Conservation (phyloP, 495 filamentous ascomycete genomes). For the Aspergillus carlsbadensis region DNA sequence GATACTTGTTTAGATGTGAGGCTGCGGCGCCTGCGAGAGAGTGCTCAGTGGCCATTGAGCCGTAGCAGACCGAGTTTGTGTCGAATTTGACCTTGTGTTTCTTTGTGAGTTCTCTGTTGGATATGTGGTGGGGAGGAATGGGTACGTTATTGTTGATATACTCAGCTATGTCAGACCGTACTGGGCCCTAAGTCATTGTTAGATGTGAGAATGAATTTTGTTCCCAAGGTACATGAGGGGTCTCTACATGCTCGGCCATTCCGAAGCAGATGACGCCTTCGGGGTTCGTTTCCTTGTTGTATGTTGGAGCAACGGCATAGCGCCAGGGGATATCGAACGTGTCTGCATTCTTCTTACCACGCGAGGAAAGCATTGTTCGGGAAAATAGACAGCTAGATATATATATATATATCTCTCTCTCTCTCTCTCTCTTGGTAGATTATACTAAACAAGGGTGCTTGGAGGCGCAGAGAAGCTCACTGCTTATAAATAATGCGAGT, state of each 20-base stretch:
- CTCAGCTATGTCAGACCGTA: constrained; percentile 29
- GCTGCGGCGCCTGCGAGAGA: constrained; percentile 31
- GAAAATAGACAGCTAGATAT: background rate
- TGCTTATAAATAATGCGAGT: background rate
- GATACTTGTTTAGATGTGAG: constrained; percentile 36
- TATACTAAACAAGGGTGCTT: background rate
- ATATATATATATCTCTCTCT: background rate
- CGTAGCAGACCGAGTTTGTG: constrained; percentile 31
- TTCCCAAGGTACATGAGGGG: background rate
- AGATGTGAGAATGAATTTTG: background rate
- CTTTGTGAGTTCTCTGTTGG: background rate
- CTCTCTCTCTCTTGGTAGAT: too few species aligned
- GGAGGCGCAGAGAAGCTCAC: background rate
- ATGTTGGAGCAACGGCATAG: constrained; percentile 28
- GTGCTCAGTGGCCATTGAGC: constrained; percentile 26
- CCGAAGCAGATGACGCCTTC: constrained; percentile 35
- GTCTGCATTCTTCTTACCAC: constrained; percentile 26
- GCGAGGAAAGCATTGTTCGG: constrained; percentile 31
- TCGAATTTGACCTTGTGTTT: constrained; percentile 27
- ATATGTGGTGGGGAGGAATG: background rate
- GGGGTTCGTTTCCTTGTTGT: constrained; percentile 31
- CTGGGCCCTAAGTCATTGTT: constrained; percentile 21
- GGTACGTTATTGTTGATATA: constrained; percentile 32
- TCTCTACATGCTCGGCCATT: constrained; percentile 35
- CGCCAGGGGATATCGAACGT: constrained; percentile 28